Evolutionary conservation across 2,329 filamentous ascomycete species (phyloP).

Genomic region (Clarireedia sp.): DNA sequence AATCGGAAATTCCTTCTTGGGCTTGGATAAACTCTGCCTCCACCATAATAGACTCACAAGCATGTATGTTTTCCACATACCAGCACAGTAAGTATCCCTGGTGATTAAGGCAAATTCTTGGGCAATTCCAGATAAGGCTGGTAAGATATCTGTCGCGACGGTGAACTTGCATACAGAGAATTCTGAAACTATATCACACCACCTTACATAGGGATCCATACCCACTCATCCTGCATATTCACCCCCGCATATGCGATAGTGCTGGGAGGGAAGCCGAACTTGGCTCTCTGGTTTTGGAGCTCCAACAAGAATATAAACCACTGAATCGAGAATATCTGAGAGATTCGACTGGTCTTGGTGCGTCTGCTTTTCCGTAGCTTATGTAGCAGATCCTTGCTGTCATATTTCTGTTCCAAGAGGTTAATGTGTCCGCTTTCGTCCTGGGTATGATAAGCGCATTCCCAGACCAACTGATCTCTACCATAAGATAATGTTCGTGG

Average conservation of each 20-base stretch:
- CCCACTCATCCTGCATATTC: constrained; percentile 5
- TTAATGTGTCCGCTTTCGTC: constrained; percentile 9
- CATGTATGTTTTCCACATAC: constrained; percentile 10
- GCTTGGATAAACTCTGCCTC: neutral
- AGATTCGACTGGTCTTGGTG: neutral
- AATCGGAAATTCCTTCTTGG: neutral
- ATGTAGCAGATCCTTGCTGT: constrained; percentile 12
- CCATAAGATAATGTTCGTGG: constrained; percentile 6
- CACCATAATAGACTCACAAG: constrained; percentile 7
- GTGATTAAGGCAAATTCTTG: constrained; percentile 9
- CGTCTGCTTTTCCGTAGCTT: constrained; percentile 6
- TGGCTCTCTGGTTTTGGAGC: neutral
- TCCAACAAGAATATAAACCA: neutral
- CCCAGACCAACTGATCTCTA: constrained; percentile 10
- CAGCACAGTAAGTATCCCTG: constrained; percentile 10
- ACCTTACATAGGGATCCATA: constrained; percentile 10
- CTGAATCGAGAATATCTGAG: neutral
- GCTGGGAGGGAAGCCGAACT: constrained; percentile 2
- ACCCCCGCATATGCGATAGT: neutral
- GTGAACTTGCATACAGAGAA: constrained; percentile 9
- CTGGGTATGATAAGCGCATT: constrained; percentile 4
- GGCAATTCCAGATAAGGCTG: constrained; percentile 9
- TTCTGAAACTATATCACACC: constrained; percentile 9
- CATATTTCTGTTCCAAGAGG: constrained; percentile 10
- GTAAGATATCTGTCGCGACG: constrained; percentile 7